phyloP scores from a whole-genome alignment of 257 asterid species.

The Solanum peruvianum region DNA sequence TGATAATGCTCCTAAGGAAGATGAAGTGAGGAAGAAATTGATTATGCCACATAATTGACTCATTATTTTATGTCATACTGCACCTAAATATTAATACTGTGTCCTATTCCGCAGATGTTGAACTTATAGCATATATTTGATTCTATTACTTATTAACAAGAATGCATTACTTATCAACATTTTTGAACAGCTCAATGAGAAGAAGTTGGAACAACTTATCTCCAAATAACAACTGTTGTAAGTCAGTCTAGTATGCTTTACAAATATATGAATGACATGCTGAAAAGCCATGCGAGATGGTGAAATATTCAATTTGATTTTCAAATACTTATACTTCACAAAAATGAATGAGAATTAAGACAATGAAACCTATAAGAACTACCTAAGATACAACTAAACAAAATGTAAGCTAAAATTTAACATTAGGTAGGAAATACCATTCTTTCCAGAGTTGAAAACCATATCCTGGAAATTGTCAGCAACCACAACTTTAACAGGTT shows the following conservation, averaged over 20 bases:
- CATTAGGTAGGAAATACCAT: slow-evolving; percentile 20
- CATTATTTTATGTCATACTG: background rate
- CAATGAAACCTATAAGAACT: background rate
- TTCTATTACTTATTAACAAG: background rate
- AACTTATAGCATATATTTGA: background rate
- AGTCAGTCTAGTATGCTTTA: background rate
- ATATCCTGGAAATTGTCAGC: slow-evolving; percentile 59
- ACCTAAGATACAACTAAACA: background rate
- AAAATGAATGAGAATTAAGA: background rate
- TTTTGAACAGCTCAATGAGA: background rate
- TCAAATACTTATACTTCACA: background rate
- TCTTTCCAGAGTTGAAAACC: slow-evolving; percentile 48
- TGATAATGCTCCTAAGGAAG: background rate
- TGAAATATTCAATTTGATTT: background rate
- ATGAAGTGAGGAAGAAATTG: background rate
- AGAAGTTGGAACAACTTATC: background rate
- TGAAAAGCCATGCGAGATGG: background rate
- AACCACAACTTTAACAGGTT: slow-evolving; percentile 76
- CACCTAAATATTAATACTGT: background rate
- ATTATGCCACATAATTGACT: background rate
- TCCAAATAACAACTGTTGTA: background rate
- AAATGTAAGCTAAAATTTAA: background rate
- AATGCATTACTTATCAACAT: background rate
- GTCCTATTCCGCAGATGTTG: background rate
- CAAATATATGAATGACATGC: background rate